Percentiles rank a stretch among this genome's conserved stretches.
Evolutionary conservation across 176 grass and related monocot species (phyloP).

Genomic region (Aegilops tauschii): DNA sequence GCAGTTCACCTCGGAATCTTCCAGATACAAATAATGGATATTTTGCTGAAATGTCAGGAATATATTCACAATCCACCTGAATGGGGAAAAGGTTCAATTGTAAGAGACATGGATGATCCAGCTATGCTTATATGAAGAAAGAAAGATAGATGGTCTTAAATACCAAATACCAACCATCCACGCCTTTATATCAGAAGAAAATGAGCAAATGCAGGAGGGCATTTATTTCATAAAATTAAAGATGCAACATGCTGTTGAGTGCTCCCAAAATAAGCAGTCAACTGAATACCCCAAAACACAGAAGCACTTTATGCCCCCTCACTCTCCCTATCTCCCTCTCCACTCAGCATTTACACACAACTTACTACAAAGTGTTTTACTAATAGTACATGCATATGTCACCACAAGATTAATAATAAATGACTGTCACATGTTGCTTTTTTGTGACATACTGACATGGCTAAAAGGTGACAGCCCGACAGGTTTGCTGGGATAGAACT

Average conservation of each 20-base stretch:
- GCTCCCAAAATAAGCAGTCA: slow-evolving; percentile 13
- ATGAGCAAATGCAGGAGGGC: not conserved
- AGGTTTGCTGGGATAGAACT: slow-evolving; percentile 20
- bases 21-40: slow-evolving; percentile 78
- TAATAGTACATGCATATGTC: not conserved
- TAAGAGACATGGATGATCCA: slow-evolving; percentile 20
- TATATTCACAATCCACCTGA: slow-evolving; percentile 76
- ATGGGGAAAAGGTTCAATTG: slow-evolving; percentile 6
- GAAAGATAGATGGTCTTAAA: not conserved
- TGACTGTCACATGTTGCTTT: not conserved
- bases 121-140: not conserved
- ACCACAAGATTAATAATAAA: not conserved
- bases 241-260: slow-evolving; percentile 4
- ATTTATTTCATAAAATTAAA: slow-evolving; percentile 17
- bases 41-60: slow-evolving; percentile 79
- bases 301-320: not conserved
- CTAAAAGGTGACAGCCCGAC: slow-evolving; percentile 1
- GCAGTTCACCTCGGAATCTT: slow-evolving; percentile 84
- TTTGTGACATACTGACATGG: not conserved
- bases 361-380: not conserved
- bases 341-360: not conserved
- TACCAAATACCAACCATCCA: not conserved
- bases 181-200: slow-evolving; percentile 10
- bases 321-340: not conserved
- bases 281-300: not conserved